These are phyloP conservation scores for Exophiala sp. DNA, from an alignment of 2,329 filamentous ascomycete genomes.

Conservation along the genomic window DNA sequence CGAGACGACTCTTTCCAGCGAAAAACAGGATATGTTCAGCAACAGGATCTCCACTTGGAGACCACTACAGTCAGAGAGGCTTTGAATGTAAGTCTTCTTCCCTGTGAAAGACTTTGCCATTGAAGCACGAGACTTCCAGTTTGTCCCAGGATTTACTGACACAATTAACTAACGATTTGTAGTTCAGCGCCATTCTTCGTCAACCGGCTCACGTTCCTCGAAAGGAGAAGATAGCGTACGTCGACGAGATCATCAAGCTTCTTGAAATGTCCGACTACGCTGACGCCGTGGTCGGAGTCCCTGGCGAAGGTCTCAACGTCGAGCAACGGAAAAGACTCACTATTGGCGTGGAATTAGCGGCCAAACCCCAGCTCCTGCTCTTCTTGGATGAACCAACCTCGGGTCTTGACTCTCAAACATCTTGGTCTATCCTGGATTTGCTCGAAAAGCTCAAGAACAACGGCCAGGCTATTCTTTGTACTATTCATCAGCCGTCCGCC, in stretches of 20 bases:
- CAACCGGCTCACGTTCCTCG: conserved; percentile 72
- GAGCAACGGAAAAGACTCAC: conserved; percentile 74
- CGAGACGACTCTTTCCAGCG: conserved; percentile 82
- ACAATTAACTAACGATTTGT: no score
- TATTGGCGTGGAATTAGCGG: conserved; percentile 92
- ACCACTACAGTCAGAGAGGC: conserved; percentile 79
- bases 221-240: conserved; percentile 78
- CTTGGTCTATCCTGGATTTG: conserved; percentile 85
- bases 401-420: conserved; percentile 87
- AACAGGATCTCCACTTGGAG: conserved; percentile 83
- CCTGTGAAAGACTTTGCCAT: no score
- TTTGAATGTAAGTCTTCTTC: no score
- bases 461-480: conserved; percentile 92
- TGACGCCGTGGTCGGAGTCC: conserved; percentile 85
- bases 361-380: conserved; percentile 81
- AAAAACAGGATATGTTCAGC: conserved; percentile 88
- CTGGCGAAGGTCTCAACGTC: conserved; percentile 67
- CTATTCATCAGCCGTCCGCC: conserved; percentile 94
- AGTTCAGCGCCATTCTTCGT: conserved; percentile 79
- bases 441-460: conserved; percentile 85
- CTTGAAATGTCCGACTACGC: conserved; percentile 88
- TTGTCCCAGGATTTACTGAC: no score
- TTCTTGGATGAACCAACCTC: conserved; percentile 96
- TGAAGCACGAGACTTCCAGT: no score
- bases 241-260: conserved; percentile 85